Percentiles rank a stretch among this genome's conserved stretches.
These are phyloP conservation scores for Discostella pseudostelligera DNA, from an alignment of 108 stramenopile genomes.

Conservation along the genomic window DNA sequence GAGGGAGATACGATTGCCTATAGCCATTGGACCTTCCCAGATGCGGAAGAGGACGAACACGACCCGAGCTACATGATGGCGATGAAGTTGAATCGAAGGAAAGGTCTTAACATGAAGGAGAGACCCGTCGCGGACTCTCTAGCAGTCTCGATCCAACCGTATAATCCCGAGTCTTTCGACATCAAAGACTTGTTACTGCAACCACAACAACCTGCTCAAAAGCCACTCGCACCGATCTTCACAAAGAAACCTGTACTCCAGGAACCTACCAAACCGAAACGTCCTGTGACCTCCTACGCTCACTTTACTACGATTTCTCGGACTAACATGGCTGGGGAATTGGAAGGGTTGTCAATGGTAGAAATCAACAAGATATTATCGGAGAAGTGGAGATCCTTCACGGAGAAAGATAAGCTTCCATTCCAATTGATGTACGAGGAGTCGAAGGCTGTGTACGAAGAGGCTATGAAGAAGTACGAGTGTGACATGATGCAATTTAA, in stretches of 20 bases:
- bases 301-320: constrained; percentile 42
- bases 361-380: constrained; percentile 40
- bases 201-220: constrained; percentile 13
- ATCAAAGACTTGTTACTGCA: constrained; percentile 23
- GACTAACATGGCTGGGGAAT: constrained; percentile 21
- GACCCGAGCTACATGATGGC: constrained; percentile 91
- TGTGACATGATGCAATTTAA: constrained; percentile 37
- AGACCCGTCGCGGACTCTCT: constrained; percentile 60
- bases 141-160: constrained; percentile 52
- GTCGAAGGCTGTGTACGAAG: constrained; percentile 22
- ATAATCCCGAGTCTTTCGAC: constrained; percentile 31
- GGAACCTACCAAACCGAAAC: constrained; percentile 53
- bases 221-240: constrained; percentile 3
- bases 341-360: constrained; percentile 18
- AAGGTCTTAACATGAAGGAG: constrained; percentile 31
- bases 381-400: constrained; percentile 45
- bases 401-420: constrained; percentile 38
- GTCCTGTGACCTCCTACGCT: constrained; percentile 46
- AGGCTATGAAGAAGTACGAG: constrained; percentile 42
- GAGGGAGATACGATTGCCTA: constrained; percentile 67
- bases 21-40: constrained; percentile 89
- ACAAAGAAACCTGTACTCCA: constrained; percentile 10
- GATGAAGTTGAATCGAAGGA: constrained; percentile 62
- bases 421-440: constrained; percentile 36
- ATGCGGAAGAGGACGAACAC: constrained; percentile 61